These are phyloP conservation scores for Cercophora scortea DNA, from an alignment of 495 filamentous ascomycete genomes.

Conservation along the genomic window DNA sequence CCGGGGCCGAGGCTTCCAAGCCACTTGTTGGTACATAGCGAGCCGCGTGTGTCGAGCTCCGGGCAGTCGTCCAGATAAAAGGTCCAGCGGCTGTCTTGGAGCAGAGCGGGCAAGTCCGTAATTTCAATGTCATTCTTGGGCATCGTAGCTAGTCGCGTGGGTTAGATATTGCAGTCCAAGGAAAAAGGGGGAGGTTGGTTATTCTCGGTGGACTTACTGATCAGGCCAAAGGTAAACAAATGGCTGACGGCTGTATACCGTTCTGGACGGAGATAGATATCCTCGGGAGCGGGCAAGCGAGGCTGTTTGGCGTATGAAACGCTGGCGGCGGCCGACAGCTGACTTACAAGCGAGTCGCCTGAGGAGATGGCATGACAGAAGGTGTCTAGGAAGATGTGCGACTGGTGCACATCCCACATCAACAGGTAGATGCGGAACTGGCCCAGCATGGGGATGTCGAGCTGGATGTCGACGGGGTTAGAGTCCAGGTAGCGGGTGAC, in stretches of 20 bases:
- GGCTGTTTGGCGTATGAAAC: conserved; percentile 47
- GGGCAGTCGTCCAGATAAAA: conserved; percentile 56
- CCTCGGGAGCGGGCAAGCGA: conserved; percentile 38
- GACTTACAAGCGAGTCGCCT: conserved; percentile 37
- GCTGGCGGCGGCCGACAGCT: conserved; percentile 37
- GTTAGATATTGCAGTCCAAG: conserved; percentile 3
- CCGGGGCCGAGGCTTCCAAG: conserved; percentile 43
- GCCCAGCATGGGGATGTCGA: conserved; percentile 61
- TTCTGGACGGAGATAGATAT: conserved; percentile 51
- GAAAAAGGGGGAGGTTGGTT: neutral
- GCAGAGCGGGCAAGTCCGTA: conserved; percentile 46
- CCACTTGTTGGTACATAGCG: conserved; percentile 54
- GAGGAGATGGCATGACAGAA: conserved; percentile 41
- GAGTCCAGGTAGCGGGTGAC: conserved; percentile 61
- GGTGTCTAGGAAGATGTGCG: conserved; percentile 43
- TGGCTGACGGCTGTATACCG: conserved; percentile 54
- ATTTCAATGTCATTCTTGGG: conserved; percentile 51
- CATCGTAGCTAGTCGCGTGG: conserved; percentile 39
- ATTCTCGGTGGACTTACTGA: conserved; percentile 27
- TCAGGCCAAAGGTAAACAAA: conserved; percentile 51
- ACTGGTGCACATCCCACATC: conserved; percentile 45
- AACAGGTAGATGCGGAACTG: conserved; percentile 65
- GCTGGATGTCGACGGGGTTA: conserved; percentile 63
- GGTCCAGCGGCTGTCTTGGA: conserved; percentile 58
- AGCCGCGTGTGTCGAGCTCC: conserved; percentile 38